Evolutionary conservation across 2,329 filamentous ascomycete genomes (phyloP).

Genomic region (Endoconidiophora polonica): DNA sequence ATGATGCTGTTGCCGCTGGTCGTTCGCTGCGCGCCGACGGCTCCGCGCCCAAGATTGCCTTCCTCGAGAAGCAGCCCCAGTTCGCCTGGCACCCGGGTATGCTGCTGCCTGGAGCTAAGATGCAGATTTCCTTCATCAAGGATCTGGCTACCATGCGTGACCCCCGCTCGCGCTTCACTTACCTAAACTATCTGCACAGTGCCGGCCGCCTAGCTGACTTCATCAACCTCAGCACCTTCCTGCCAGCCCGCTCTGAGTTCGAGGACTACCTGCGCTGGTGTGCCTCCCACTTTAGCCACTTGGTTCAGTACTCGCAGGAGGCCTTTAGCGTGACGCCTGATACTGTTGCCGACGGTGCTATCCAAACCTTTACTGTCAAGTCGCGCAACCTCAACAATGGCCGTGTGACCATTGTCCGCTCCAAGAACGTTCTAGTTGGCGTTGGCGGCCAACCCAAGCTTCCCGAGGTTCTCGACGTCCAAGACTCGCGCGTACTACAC

Average conservation of each 20-base stretch:
- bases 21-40: conserved; percentile 19
- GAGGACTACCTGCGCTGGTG: conserved; percentile 95
- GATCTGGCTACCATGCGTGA: conserved; percentile 81
- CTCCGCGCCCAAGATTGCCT: conserved; percentile 54
- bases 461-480: conserved; percentile 50
- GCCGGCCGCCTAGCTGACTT: conserved; percentile 76
- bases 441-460: conserved; percentile 49
- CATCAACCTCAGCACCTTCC: conserved; percentile 76
- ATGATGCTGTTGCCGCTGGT: conserved; percentile 52
- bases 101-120: conserved; percentile 81
- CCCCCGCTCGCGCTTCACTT: conserved; percentile 81
- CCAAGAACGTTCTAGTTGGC: conserved; percentile 48
- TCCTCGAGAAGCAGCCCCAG: conserved; percentile 66
- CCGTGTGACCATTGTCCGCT: conserved; percentile 32
- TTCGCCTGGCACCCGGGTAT: conserved; percentile 95
- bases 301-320: conserved; percentile 62
- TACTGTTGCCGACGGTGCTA: conserved; percentile 23
- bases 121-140: conserved; percentile 98
- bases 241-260: conserved; percentile 74
- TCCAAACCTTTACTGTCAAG: conserved; percentile 50
- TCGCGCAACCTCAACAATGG: conserved; percentile 47
- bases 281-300: conserved; percentile 56
- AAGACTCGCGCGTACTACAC: conserved; percentile 63
- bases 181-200: conserved; percentile 80
- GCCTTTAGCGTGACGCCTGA: conserved; percentile 55